Conservation (phyloP, 2,329 filamentous ascomycete genomes). For the Ceratocystis colombiana region DNA sequence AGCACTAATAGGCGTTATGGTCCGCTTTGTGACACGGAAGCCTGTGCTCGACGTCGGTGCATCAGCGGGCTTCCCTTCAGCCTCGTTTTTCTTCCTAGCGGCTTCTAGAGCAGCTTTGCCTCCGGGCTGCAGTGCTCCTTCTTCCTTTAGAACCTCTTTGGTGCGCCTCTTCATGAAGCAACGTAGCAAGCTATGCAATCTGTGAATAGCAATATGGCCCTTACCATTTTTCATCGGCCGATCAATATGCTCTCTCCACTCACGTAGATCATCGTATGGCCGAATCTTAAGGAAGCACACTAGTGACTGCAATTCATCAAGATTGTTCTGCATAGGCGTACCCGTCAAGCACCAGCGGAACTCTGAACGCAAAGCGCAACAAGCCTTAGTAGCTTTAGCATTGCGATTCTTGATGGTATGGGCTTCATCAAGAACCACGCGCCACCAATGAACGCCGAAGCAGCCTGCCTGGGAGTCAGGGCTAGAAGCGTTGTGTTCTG, state of each 20-base stretch:
- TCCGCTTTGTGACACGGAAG: slow-evolving; percentile 87
- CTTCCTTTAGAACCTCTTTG: slow-evolving; percentile 89
- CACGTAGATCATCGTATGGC: slow-evolving; percentile 73
- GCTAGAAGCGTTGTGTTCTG: slow-evolving; percentile 67
- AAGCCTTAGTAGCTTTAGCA: slow-evolving; percentile 88
- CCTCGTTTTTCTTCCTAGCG: slow-evolving; percentile 36
- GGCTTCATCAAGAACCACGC: slow-evolving; percentile 89
- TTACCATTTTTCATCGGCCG: slow-evolving; percentile 80
- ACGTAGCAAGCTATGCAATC: slow-evolving; percentile 72
- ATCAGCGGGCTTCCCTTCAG: slow-evolving; percentile 31
- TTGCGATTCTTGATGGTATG: slow-evolving; percentile 98
- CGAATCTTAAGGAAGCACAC: slow-evolving; percentile 87
- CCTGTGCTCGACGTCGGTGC: slow-evolving; percentile 45
- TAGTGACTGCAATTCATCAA: slow-evolving; percentile 89
- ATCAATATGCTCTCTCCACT: slow-evolving; percentile 89
- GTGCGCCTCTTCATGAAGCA: slow-evolving; percentile 99
- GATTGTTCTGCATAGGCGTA: slow-evolving; percentile 95
- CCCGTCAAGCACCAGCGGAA: slow-evolving; percentile 95
- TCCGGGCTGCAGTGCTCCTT: slow-evolving; percentile 68
- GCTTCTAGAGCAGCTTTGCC: slow-evolving; percentile 46
- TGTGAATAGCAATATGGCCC: slow-evolving; percentile 77
- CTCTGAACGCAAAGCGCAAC: slow-evolving; percentile 70
- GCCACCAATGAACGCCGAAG: slow-evolving; percentile 90
- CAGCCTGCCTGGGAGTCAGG: slow-evolving; percentile 52
- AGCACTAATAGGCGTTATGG: slow-evolving; percentile 68